Evolutionary conservation across 192 early-diverging fungal species (phyloP).

Genomic region (Coemansia sp.): DNA sequence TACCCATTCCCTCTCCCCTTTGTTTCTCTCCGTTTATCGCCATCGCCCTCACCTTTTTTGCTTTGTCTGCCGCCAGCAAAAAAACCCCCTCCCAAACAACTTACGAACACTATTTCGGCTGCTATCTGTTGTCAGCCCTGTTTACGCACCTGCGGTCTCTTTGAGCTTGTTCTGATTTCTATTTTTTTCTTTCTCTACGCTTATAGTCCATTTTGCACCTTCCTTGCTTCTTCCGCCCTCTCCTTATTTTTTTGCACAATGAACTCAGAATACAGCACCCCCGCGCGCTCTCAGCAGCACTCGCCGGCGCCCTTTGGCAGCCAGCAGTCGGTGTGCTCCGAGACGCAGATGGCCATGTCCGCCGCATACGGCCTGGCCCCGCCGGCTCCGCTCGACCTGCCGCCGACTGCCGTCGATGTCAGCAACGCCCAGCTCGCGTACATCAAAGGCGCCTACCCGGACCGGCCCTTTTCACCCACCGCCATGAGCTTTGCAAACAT

Average conservation of each 20-base stretch:
- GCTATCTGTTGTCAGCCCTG: slow-evolving; percentile 3
- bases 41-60: slow-evolving; percentile 6
- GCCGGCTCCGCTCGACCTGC: slow-evolving; percentile 22
- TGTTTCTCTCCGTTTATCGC: slow-evolving; percentile 8
- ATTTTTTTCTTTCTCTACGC: slow-evolving; percentile 2
- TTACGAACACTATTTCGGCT: slow-evolving; percentile 5
- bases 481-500: slow-evolving; percentile 51
- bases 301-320: slow-evolving; percentile 30
- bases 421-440: slow-evolving; percentile 45
- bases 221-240: slow-evolving; percentile 8
- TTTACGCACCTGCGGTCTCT: neutral
- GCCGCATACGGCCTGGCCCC: slow-evolving; percentile 23
- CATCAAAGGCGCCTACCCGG: slow-evolving; percentile 37
- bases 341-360: slow-evolving; percentile 20
- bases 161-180: slow-evolving; percentile 2
- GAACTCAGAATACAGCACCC: slow-evolving; percentile 52
- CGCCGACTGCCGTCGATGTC: slow-evolving; percentile 32
- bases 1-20: slow-evolving; percentile 21
- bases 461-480: slow-evolving; percentile 48
- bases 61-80: slow-evolving; percentile 18
- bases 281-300: slow-evolving; percentile 50
- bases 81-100: slow-evolving; percentile 1
- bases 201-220: slow-evolving; percentile 8
- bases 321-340: slow-evolving; percentile 29
- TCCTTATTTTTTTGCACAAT: slow-evolving; percentile 10